A percentile compares a stretch with the other conserved stretches of the same genome.
These are phyloP conservation scores for Globisporangium perplexum DNA, from an alignment of 352 stramenopile species.

Conservation along the genomic window DNA sequence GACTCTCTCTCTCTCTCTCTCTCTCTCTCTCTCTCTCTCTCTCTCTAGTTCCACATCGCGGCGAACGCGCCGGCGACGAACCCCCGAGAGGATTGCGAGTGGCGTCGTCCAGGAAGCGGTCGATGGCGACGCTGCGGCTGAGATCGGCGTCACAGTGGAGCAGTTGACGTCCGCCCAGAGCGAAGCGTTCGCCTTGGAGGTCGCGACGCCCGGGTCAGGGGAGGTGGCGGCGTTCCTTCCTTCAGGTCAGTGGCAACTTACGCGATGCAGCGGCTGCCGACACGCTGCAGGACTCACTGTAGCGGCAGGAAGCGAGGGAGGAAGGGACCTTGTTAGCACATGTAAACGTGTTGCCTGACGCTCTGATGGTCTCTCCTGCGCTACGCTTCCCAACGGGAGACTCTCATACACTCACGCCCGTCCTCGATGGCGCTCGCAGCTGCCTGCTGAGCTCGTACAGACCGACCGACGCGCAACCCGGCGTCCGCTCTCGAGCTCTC, in stretches of 20 bases:
- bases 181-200: background rate
- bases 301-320: background rate
- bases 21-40: no score
- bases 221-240: no score
- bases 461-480: no score
- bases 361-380: no score
- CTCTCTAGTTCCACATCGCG: background rate
- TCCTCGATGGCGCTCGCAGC: no score
- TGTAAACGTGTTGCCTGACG: background rate
- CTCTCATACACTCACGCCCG: no score
- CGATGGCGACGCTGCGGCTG: background rate
- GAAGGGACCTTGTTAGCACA: background rate
- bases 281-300: background rate
- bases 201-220: constrained; percentile 1
- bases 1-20: no score
- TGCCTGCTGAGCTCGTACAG: no score
- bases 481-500: no score
- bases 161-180: constrained; percentile 8
- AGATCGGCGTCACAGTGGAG: background rate
- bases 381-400: no score
- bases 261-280: background rate
- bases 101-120: no score
- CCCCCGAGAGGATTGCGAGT: background rate
- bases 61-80: background rate
- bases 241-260: background rate